Evolutionary conservation across 192 early-diverging fungal species (phyloP).

Genomic region (Coemansia sp.): DNA sequence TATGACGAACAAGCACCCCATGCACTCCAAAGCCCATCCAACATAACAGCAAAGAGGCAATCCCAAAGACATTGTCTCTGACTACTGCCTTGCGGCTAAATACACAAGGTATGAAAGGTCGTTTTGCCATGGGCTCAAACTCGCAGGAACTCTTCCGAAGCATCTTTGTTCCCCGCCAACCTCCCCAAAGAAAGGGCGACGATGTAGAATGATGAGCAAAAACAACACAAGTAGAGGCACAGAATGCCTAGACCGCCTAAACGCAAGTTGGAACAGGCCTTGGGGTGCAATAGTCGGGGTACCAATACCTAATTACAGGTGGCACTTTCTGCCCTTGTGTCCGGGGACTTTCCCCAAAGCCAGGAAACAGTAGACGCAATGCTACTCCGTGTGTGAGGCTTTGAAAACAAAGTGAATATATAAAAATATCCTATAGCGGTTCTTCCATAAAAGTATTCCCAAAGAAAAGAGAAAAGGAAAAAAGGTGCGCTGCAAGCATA

Average conservation of each 20-base stretch:
- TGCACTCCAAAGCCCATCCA: not conserved
- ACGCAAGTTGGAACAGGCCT: not conserved
- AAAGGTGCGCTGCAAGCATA: not conserved
- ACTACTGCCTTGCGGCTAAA: slow-evolving; percentile 5
- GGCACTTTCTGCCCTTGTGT: slow-evolving; percentile 56
- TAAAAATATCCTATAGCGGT: slow-evolving; percentile 40
- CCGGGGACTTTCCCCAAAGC: slow-evolving; percentile 59
- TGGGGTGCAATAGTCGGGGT: not conserved
- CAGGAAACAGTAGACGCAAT: slow-evolving; percentile 12
- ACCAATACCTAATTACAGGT: slow-evolving; percentile 55
- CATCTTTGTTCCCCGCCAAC: slow-evolving; percentile 26
- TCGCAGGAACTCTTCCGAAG: slow-evolving; percentile 7
- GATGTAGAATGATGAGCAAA: slow-evolving; percentile 7
- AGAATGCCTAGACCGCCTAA: not conserved
- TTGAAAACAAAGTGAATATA: slow-evolving; percentile 36
- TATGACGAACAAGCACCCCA: slow-evolving; percentile 53
- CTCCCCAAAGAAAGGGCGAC: not conserved
- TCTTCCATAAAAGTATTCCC: slow-evolving; percentile 56
- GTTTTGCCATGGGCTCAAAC: not conserved
- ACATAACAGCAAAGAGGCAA: not conserved
- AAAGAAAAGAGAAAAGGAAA: slow-evolving; percentile 23
- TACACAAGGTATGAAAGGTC: not conserved
- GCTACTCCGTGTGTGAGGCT: slow-evolving; percentile 50
- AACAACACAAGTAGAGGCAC: not conserved
- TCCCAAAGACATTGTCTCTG: slow-evolving; percentile 2